Percentiles rank a stretch among this genome's conserved stretches.
Conservation (phyloP, 495 filamentous ascomycete species). For the Hypoxylon fuscum region DNA sequence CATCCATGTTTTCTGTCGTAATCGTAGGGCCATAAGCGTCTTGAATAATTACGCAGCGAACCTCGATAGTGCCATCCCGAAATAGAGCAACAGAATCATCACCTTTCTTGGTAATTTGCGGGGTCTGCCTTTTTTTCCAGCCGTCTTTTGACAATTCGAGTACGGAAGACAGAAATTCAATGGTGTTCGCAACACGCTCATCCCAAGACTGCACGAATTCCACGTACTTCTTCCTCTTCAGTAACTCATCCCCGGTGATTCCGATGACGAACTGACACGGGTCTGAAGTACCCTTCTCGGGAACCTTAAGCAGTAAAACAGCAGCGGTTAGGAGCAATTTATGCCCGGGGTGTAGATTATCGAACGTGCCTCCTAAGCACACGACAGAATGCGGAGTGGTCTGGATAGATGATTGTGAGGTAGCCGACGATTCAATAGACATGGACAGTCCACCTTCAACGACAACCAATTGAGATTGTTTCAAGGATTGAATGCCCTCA, state of each 20-base stretch:
- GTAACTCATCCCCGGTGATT: constrained; percentile 84
- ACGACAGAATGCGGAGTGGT: constrained; percentile 57
- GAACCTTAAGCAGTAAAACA: constrained; percentile 70
- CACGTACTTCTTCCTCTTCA: constrained; percentile 87
- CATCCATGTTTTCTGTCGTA: constrained; percentile 79
- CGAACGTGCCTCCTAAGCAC: constrained; percentile 93
- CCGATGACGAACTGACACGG: constrained; percentile 75
- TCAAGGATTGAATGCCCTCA: constrained; percentile 54
- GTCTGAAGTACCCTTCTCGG: constrained; percentile 46
- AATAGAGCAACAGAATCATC: constrained; percentile 55
- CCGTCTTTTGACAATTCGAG: constrained; percentile 61
- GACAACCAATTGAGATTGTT: constrained; percentile 53
- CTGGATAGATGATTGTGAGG: constrained; percentile 22
- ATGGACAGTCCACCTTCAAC: constrained; percentile 60
- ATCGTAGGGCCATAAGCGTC: constrained; percentile 94
- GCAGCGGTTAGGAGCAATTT: constrained; percentile 90
- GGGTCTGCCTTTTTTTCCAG: constrained; percentile 42
- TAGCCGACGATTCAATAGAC: constrained; percentile 27
- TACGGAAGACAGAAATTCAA: constrained; percentile 76
- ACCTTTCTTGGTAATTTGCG: constrained; percentile 40
- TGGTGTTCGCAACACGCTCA: constrained; percentile 70
- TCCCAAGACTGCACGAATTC: constrained; percentile 83
- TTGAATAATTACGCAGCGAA: constrained; percentile 83
- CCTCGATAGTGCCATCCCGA: constrained; percentile 52
- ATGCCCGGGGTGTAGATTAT: constrained; percentile 96